Conservation (phyloP, 306 rosid species). For the Acacia melanoxylon region DNA sequence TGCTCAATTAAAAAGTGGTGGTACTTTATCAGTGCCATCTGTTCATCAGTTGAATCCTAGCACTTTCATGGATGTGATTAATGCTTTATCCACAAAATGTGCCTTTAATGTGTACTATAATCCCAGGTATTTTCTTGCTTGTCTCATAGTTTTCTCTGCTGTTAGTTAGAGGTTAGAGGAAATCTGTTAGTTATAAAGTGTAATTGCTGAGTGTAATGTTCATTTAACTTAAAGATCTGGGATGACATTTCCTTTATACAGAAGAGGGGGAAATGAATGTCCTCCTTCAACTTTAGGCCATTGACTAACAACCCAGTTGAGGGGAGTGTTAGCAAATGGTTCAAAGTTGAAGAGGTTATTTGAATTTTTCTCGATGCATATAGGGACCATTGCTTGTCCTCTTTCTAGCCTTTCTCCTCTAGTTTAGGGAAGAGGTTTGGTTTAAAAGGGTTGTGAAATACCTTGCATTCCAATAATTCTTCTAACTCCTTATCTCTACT, state of each 20-base stretch:
- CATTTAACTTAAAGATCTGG: not conserved
- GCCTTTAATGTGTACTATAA: conserved; percentile 73
- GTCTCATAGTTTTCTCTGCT: conserved; percentile 29
- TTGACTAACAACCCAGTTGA: not conserved
- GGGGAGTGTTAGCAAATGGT: not conserved
- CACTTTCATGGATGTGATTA: conserved; percentile 57
- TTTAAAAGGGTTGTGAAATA: not conserved
- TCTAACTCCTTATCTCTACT: not conserved
- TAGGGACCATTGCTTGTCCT: not conserved
- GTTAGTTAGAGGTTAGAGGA: not conserved
- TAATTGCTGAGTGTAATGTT: not conserved
- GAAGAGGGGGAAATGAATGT: not conserved
- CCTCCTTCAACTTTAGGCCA: not conserved
- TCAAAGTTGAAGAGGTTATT: not conserved
- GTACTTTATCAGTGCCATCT: conserved; percentile 45
- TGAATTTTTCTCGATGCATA: not conserved
- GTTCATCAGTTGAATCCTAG: conserved; percentile 62
- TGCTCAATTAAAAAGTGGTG: conserved; percentile 64
- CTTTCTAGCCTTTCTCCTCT: not conserved
- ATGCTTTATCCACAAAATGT: conserved; percentile 61
- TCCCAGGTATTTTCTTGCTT: conserved; percentile 65
- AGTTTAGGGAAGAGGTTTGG: not conserved
- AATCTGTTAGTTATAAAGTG: not conserved
- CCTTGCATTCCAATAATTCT: not conserved
- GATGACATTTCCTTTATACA: not conserved